Percentiles rank a stretch among this genome's conserved stretches.
Evolutionary conservation across 805 yeast genomes (phyloP).

Genomic region (Cyberlindnera xishuangbannaensis): DNA sequence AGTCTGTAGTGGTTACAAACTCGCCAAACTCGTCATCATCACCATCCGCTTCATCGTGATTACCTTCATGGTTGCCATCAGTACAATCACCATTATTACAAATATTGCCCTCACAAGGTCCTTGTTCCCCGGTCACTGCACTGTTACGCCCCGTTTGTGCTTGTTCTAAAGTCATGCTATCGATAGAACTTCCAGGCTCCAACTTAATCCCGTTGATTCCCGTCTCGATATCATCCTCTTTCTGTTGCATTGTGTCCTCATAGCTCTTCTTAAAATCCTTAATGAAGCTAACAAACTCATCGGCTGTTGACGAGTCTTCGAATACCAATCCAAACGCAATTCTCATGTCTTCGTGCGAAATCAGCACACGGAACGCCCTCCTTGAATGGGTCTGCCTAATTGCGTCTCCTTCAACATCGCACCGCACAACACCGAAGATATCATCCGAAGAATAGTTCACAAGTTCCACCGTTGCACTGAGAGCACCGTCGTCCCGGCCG

Average conservation of each 20-base stretch:
- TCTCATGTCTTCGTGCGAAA: conserved; percentile 26
- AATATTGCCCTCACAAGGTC: no score
- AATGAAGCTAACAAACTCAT: conserved; percentile 6
- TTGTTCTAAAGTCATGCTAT: no score
- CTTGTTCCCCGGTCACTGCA: no score
- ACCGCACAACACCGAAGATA: conserved; percentile 33
- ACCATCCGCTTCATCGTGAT: conserved; percentile 3
- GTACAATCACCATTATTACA: no score
- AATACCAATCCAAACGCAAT: conserved; percentile 39
- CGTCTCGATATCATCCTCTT: conserved; percentile 1
- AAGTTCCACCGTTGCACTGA: conserved; percentile 8
- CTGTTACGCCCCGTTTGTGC: no score
- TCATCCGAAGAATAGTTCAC: conserved; percentile 11
- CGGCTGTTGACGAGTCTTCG: conserved; percentile 20
- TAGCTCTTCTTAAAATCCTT: conserved; percentile 4
- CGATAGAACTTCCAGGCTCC: conserved; percentile 1
- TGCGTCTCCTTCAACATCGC: conserved; percentile 26
- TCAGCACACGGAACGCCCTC: conserved; percentile 31
- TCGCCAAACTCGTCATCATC: conserved; percentile 25
- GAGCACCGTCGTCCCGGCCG: not conserved
- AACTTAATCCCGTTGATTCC: not conserved
- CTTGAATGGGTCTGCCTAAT: conserved; percentile 21
- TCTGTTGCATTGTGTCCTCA: conserved; percentile 1
- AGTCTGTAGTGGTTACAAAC: conserved; percentile 20
- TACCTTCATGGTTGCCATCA: no score